These are phyloP conservation scores for Ophiosphaerella korrae DNA, from an alignment of 2,329 filamentous ascomycete genomes.

Conservation along the genomic window DNA sequence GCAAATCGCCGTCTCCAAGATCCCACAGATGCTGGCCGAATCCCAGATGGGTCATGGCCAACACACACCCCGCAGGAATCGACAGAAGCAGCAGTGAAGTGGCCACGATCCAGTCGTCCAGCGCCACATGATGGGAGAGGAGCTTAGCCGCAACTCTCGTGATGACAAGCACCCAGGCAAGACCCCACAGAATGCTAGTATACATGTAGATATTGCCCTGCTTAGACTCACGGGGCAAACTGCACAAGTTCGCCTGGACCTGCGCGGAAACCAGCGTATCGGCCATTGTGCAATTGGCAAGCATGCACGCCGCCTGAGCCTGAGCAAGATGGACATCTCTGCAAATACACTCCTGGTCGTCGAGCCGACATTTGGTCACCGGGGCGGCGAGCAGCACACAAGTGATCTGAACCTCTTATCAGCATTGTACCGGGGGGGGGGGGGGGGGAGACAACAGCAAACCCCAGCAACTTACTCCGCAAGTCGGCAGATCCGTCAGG, in stretches of 20 bases:
- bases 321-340: conserved; percentile 10
- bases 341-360: conserved; percentile 25
- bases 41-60: conserved; percentile 25
- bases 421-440: neutral
- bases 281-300: conserved; percentile 34
- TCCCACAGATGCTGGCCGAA: conserved; percentile 35
- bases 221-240: conserved; percentile 24
- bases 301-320: conserved; percentile 24
- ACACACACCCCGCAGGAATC: conserved; percentile 18
- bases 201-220: conserved; percentile 15
- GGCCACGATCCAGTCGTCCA: conserved; percentile 19
- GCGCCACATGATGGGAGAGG: conserved; percentile 14
- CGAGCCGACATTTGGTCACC: conserved; percentile 15
- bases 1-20: conserved; percentile 17
- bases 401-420: conserved; percentile 6
- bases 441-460: conserved; percentile 12
- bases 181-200: conserved; percentile 16
- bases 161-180: conserved; percentile 17
- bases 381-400: conserved; percentile 18
- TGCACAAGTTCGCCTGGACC: conserved; percentile 26
- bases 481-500: too few species aligned
- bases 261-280: conserved; percentile 20
- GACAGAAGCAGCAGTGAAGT: conserved; percentile 8
- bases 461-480: conserved; percentile 5
- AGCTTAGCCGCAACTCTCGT: conserved; percentile 16